Base-by-base conservation (phyloP, 768 basidiomycete species). In the Amanita polypyramis region DNA sequence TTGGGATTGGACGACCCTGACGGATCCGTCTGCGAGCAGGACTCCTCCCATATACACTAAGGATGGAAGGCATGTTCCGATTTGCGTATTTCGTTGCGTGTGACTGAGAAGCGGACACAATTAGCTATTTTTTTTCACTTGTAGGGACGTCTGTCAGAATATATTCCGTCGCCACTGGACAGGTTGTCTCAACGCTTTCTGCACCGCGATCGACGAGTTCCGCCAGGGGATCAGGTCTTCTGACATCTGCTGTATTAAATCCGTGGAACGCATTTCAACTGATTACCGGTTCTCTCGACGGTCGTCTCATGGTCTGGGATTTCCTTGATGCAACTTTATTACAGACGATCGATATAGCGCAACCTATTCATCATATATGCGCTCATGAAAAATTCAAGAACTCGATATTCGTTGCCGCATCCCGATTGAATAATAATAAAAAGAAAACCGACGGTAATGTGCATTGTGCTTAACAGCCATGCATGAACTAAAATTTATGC, bases 231-330 rank as follows among this genome's bases (percentile, higher is more conserved):
- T 64, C 72, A 4, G 73, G 75, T 55, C 58, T 70, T 19, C 76
- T 98, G 54, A 90, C 92, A 9, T 77, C 81, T 34, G 77, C 83
- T 34, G 67, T 82, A 34, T 65, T 98, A 47, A 85, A 80, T 60
- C 92, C 96, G 11, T 74, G 81, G 52, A 98, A 96, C 64, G 72
- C 80, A 20, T 87, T 91, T 54, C 96, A 98, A 62, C 65, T 99
- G 53, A 79, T 97, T 54, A 91, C 91, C 9, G 82, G 80, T 41
- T 88, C 89, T 6, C 57, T 81, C 51, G 85, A 92, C 55, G 95
- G 93, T n/a, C 74, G 73, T 30, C 65, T 98, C 52, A 78, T 87
- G 60, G 67, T 96, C 20, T 99, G 96, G 96, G 92, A 98, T 65
- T 94, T 86, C 62, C 67, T 94, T 32, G 93, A 96, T 50, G 92